Conservation (phyloP, 306 rosid genomes). For the Prosopis cineraria region DNA sequence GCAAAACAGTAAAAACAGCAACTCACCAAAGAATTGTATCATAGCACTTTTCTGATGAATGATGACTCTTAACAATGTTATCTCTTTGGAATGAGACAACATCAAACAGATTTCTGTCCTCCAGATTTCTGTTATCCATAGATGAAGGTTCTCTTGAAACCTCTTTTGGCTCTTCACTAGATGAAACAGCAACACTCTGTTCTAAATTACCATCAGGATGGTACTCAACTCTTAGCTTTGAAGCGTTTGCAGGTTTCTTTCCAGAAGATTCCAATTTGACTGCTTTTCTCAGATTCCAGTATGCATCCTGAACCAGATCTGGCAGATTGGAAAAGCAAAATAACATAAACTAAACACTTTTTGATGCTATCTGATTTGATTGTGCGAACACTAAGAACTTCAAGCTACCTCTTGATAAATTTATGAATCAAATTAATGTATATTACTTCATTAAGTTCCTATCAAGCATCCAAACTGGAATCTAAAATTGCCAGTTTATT, state of each 20-base stretch:
- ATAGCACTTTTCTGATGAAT: slow-evolving; percentile 56
- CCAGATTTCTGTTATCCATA: slow-evolving; percentile 48
- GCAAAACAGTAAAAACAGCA: slow-evolving; percentile 12
- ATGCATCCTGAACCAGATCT: slow-evolving; percentile 77
- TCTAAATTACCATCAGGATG: slow-evolving; percentile 37
- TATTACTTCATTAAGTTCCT: slow-evolving; percentile 19
- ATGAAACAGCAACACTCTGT: slow-evolving; percentile 31
- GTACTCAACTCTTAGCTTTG: slow-evolving; percentile 43
- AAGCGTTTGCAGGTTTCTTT: slow-evolving; percentile 42
- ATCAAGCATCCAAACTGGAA: slow-evolving; percentile 4
- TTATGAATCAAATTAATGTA: not conserved
- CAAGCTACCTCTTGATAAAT: slow-evolving; percentile 13
- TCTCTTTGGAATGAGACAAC: slow-evolving; percentile 70
- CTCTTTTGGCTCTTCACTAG: slow-evolving; percentile 39
- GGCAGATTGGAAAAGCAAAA: slow-evolving; percentile 29
- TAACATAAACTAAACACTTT: slow-evolving; percentile 7
- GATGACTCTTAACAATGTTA: slow-evolving; percentile 62
- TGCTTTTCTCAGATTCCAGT: slow-evolving; percentile 67
- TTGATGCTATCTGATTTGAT: slow-evolving; percentile 7
- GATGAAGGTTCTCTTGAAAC: slow-evolving; percentile 39
- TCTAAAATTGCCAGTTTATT: not conserved
- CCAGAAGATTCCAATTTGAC: slow-evolving; percentile 43
- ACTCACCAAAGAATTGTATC: slow-evolving; percentile 86
- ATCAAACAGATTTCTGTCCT: slow-evolving; percentile 44
- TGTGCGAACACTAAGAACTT: slow-evolving; percentile 15